Base-by-base conservation (phyloP, 139 green algal species). In the Chlorella sp. region DNA sequence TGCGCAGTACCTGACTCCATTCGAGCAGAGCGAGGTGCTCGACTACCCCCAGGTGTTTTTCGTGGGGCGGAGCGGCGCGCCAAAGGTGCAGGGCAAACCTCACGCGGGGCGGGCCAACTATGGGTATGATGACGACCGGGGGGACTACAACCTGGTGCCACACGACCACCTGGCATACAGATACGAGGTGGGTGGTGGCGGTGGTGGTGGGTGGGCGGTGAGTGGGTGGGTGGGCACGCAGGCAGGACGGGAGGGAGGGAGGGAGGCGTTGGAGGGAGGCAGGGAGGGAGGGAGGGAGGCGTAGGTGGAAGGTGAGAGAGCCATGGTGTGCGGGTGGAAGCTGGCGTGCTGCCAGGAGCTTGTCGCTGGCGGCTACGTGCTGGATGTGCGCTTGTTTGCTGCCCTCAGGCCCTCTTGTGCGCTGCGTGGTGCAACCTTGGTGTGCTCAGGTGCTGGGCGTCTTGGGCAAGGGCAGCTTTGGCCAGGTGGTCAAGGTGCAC, bases 391-490 rank as follows among this genome's bases (percentile, higher is more conserved):
- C 49, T 60, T 60, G 49, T 22, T 60, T 60, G 49, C 22, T 17
- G 17, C 17, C 49, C 17, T 60, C 17, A n/a, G 49, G 17, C 49
- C 17, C 22, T 17, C 49, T 17, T 60, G 22, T 89, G 82, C 71
- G n/a, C n/a, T n/a, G n/a, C n/a, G n/a, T n/a, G n/a, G n/a, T n/a
- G n/a, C 81, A 92, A 70, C n/a, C n/a, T n/a, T n/a, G n/a, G n/a
- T n/a, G n/a, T n/a, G n/a, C n/a, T n/a, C n/a, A n/a, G n/a, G 74
- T 94, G 27, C 73, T 91, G 30, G 70, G 67, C 5, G 55, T 89
- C 6, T 72, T 97, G 72, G 91, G 91, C 33, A 91, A 91, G 61
- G 91, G 91, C 33, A 88, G 69, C 61, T 96, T 96, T 78, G 91
- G 91, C 10, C 90, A 92, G 78, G 91, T 96, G 65, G 66, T 95